Conservation (phyloP, 73 alveolate species). For the Paramecium sexaurelia region DNA sequence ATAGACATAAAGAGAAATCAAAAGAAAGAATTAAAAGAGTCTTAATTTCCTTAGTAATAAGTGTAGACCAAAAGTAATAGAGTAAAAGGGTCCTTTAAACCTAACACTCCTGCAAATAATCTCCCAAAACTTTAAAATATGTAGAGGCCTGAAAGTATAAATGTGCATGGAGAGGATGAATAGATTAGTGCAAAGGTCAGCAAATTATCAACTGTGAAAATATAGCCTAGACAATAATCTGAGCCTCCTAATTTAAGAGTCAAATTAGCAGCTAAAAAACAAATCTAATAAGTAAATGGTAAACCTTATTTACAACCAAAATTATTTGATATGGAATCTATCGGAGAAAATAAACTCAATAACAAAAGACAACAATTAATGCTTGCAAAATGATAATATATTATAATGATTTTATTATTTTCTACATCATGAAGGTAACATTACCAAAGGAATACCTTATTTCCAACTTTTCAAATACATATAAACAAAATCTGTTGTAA, state of each 20-base stretch:
- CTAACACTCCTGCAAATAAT: neutral
- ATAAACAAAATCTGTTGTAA: slow-evolving; percentile 56
- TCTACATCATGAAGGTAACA: neutral
- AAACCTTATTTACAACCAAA: neutral
- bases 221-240: neutral
- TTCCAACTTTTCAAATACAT: slow-evolving; percentile 8
- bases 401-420: neutral
- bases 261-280: neutral
- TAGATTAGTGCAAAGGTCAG: neutral
- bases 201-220: neutral
- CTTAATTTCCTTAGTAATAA: neutral
- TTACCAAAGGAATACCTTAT: slow-evolving; percentile 17
- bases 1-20: neutral
- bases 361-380: neutral
- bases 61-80: too few relatives aligned
- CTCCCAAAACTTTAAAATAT: neutral
- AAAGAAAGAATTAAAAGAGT: neutral
- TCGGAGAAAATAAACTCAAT: neutral
- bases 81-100: neutral
- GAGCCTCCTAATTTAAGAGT: neutral
- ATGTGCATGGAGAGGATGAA: neutral
- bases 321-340: neutral
- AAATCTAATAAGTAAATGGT: neutral
- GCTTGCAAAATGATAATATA: too few relatives aligned
- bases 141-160: neutral